phyloP scores from a whole-genome alignment of 768 basidiomycete genomes.

The Termitomyces sp. region DNA sequence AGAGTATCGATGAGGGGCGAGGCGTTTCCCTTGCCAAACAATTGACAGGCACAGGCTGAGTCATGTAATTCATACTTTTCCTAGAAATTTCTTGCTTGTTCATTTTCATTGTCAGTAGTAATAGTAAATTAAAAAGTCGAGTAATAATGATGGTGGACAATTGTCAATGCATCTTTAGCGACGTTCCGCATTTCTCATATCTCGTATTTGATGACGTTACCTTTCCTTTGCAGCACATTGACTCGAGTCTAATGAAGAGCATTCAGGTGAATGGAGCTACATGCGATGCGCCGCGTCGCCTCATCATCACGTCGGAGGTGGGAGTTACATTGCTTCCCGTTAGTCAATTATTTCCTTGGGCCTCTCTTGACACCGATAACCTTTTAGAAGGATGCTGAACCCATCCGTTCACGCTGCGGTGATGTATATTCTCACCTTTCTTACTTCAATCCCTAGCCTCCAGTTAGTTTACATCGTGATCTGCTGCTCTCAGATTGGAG shows the following conservation, averaged over 20 bases:
- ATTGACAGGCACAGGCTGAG: slow-evolving; percentile 52
- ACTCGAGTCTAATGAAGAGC: too few relatives aligned
- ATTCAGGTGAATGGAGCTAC: too few relatives aligned
- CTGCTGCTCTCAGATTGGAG: not conserved
- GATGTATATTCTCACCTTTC: slow-evolving; percentile 55
- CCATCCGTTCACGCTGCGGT: slow-evolving; percentile 61
- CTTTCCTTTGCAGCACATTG: too few relatives aligned
- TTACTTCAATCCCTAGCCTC: slow-evolving; percentile 34
- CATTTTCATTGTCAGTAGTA: not conserved
- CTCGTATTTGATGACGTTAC: too few relatives aligned
- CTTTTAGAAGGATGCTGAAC: slow-evolving; percentile 66
- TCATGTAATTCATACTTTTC: not conserved
- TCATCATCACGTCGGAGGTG: too few relatives aligned
- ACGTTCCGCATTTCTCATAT: not conserved
- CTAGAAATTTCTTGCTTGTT: not conserved
- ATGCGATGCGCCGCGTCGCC: too few relatives aligned
- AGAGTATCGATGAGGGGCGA: slow-evolving; percentile 62
- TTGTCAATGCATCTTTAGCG: not conserved
- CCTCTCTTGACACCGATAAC: slow-evolving; percentile 22
- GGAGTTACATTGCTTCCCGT: slow-evolving; percentile 21
- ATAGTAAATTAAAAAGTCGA: not conserved
- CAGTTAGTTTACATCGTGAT: slow-evolving; percentile 3
- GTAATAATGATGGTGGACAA: not conserved
- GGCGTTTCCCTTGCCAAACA: slow-evolving; percentile 76
- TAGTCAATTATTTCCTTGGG: slow-evolving; percentile 37